Evolutionary conservation across 345 rosid species (phyloP), one percentile per base, ranked within the genome.

Genomic region (Barbarea vulgaris): DNA sequence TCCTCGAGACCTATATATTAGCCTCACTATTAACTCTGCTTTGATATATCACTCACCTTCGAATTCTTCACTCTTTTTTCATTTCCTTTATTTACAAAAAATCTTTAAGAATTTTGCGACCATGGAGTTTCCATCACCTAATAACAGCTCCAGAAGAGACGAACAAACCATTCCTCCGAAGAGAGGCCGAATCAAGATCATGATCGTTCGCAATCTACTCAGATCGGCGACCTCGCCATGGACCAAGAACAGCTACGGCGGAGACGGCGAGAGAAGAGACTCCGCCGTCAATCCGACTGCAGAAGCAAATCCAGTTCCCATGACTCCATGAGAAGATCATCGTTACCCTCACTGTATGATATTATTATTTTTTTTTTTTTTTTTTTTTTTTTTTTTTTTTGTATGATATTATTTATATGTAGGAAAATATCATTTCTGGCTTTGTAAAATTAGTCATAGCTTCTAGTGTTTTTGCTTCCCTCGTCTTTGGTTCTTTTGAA

Each of bases 161-260:
- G 22, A 46, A 46, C 51, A 46, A 42, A 27, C 27, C 5, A 7
- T 52, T 62, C 63, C 77, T 34, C 70, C 71, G 7, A 74, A 55
- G 36, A 74, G 77, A 74, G 71, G 70, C 3, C 53, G 13, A 31
- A 37, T 72, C 69, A 72, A 61, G 69, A 72, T 62, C 30, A 72
- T 37, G 62, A 72, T 72, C 53, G 69, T 61, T 61, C 69, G 39
- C 33, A 6, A 72, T 7, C 42, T 72, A 17, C 21, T 64, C 30
- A 24, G 13, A 59, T 71, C 67, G 0, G 48, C 9, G 37, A 51
- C 28, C 53, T n/a, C n/a, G n/a, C 69, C 27, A 30, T 65, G 24
- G 39, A 18, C 55, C 4, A 21, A 31, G 57, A 58, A 58, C 31
- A 50, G 51, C 51, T 17, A 36, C 48, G 33, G 7, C 46, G 56